Evolutionary conservation across 179 eudicot genomes (phyloP), one percentile per base, ranked within the genome.

Genomic region (Carnegiea gigantea): DNA sequence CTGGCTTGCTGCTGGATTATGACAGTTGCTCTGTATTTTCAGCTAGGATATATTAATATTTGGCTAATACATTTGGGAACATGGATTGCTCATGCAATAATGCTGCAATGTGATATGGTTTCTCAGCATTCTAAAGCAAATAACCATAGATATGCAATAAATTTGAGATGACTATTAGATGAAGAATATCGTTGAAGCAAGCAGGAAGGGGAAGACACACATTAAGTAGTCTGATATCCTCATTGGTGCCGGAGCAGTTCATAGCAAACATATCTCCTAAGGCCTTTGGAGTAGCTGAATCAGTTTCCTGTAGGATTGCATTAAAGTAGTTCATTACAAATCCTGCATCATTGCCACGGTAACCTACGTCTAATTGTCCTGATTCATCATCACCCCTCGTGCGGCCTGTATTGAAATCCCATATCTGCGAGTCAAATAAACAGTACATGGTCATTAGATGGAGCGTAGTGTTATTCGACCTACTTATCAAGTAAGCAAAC

Each of bases 351-450:
- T 46, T 85, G 78, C 80, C 88, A 77, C 79, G 85, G 82, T 79
- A 87, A 7, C 60, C 88, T 26, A 77, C 79, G 53, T 92, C 92
- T 36, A 88, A 78, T 2, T 80, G 64, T 57, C 85, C 24, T 18
- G 90, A 86, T 79, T 92, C 92, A 13, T 90, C 86, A n/a, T 86
- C 86, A 77, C 88, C 87, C 83, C 94, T 90, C 77, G 80, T 86
- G 74, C 82, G 85, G 12, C 98, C 99, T 51, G 91, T 85, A 82
- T 94, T 87, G 82, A 95, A 95, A 88, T 95, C 99, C 99, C 99
- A 95, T 84, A 95, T 95, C 99, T 95, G 91, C 57, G 57, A 51
- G 20, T 11, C 9, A 51, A 51, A 9, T 51, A 51, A 12, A 51
- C 1, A 51, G 57, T 51, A 51, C 18, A 51, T 17, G 57, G 57